Conservation (phyloP, 495 filamentous ascomycete species). For the Haplographium delicatum region DNA sequence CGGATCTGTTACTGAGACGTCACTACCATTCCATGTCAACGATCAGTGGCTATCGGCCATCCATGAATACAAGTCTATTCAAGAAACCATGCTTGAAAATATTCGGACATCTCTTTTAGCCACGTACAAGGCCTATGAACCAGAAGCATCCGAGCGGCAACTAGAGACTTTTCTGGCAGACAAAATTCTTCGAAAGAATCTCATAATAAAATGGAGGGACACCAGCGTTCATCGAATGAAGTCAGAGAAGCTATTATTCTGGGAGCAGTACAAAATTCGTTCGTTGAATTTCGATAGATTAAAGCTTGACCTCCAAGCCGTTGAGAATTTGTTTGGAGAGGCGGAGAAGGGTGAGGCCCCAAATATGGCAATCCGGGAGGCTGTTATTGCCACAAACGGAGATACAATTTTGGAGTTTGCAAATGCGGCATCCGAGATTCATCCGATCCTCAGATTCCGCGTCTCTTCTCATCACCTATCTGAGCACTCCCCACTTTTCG, state of each 20-base stretch:
- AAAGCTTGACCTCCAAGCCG: slow-evolving; percentile 15
- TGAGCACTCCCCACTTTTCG: slow-evolving; percentile 34
- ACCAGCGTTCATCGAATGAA: slow-evolving; percentile 29
- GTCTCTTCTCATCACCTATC: slow-evolving; percentile 34
- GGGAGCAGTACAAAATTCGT: slow-evolving; percentile 21
- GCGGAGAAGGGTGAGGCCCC: neutral
- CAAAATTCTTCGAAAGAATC: slow-evolving; percentile 22
- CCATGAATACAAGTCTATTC: slow-evolving; percentile 28
- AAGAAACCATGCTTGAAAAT: slow-evolving; percentile 25
- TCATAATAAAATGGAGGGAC: slow-evolving; percentile 30
- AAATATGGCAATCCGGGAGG: slow-evolving; percentile 16
- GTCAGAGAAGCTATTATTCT: slow-evolving; percentile 29
- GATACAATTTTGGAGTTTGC: slow-evolving; percentile 36
- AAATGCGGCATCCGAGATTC: slow-evolving; percentile 22
- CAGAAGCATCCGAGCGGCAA: slow-evolving; percentile 25
- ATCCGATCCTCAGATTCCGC: slow-evolving; percentile 33
- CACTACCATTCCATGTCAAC: slow-evolving; percentile 11
- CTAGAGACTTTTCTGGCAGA: slow-evolving; percentile 25
- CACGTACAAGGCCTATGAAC: slow-evolving; percentile 29
- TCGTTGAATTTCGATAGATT: slow-evolving; percentile 21
- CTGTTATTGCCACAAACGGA: slow-evolving; percentile 23
- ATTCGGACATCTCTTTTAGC: slow-evolving; percentile 26
- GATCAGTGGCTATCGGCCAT: slow-evolving; percentile 28
- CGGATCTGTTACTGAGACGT: slow-evolving; percentile 6
- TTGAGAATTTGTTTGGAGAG: slow-evolving; percentile 11